Conservation (phyloP, 176 grass and related monocot genomes). For the Calamus simplicifolius region DNA sequence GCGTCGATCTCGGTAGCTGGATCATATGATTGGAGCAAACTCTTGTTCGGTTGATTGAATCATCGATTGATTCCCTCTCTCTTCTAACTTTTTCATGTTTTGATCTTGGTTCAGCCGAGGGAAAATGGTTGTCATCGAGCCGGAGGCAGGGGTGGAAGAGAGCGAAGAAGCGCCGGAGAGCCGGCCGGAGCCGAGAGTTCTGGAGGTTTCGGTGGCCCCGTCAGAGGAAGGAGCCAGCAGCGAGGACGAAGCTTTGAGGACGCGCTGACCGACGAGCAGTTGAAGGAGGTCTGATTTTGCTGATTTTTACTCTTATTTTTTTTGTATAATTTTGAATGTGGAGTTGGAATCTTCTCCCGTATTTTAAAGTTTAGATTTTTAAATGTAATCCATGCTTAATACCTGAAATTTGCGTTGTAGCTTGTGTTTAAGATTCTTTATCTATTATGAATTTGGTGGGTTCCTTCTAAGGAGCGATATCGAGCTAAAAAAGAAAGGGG, state of each 20-base stretch:
- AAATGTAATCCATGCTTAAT: not conserved
- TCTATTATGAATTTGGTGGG: too few relatives aligned
- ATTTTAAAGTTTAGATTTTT: not conserved
- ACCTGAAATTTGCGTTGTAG: too few relatives aligned
- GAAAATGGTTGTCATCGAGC: slow-evolving; percentile 70
- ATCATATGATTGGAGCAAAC: too few relatives aligned
- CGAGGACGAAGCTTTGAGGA: slow-evolving; percentile 64
- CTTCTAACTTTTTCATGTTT: too few relatives aligned
- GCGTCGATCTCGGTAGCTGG: too few relatives aligned
- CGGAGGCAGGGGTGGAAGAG: slow-evolving; percentile 15
- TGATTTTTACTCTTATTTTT: not conserved
- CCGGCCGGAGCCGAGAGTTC: not conserved
- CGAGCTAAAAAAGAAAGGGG: too few relatives aligned
- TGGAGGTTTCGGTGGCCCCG: slow-evolving; percentile 11
- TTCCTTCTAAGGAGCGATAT: too few relatives aligned
- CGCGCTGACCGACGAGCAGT: slow-evolving; percentile 83
- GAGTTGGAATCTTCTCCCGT: not conserved
- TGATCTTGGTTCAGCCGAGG: too few relatives aligned
- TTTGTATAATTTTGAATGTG: not conserved
- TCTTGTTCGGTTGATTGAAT: too few relatives aligned
- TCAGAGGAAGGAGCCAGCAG: slow-evolving; percentile 5
- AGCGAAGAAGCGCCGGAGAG: not conserved
- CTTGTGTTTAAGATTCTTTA: too few relatives aligned
- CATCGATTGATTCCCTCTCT: too few relatives aligned
- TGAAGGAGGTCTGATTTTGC: slow-evolving; percentile 44